A percentile compares a stretch with the other conserved stretches of the same genome.
Conservation (phyloP, 805 yeast genomes). For the Ogataea populi-albae region DNA sequence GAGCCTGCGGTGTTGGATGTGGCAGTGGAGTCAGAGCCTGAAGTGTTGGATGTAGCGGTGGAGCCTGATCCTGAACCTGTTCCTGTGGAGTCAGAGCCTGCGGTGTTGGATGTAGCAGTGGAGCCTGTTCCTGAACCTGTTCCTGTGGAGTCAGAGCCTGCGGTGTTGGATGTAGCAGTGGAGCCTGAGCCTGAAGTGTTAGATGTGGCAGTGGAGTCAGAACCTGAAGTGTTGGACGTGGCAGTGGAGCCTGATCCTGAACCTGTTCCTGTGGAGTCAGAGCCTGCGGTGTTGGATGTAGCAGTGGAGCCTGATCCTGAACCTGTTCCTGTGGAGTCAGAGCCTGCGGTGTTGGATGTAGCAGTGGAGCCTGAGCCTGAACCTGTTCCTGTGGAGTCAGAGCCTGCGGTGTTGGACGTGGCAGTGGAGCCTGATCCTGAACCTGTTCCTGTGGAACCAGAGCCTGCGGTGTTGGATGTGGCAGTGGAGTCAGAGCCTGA, state of each 20-base stretch:
- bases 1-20: neutral
- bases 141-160: neutral
- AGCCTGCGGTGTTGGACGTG: neutral
- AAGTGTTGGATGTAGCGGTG: neutral
- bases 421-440: neutral
- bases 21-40: neutral
- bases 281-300: neutral
- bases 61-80: neutral
- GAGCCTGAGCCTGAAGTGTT: neutral
- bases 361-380: neutral
- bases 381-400: neutral
- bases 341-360: neutral
- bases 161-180: neutral
- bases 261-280: neutral
- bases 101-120: neutral
- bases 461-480: neutral
- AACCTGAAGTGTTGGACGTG: too few relatives aligned
- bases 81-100: neutral
- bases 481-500: conserved; percentile 1
- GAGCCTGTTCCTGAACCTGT: neutral
- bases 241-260: conserved; percentile 1
- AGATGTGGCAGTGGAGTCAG: neutral
- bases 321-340: neutral
- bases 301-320: conserved; percentile 1
- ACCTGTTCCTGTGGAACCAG: neutral